Evolutionary conservation across 140 eudicot genomes (phyloP).

Genomic region (Cichorium intybus): DNA sequence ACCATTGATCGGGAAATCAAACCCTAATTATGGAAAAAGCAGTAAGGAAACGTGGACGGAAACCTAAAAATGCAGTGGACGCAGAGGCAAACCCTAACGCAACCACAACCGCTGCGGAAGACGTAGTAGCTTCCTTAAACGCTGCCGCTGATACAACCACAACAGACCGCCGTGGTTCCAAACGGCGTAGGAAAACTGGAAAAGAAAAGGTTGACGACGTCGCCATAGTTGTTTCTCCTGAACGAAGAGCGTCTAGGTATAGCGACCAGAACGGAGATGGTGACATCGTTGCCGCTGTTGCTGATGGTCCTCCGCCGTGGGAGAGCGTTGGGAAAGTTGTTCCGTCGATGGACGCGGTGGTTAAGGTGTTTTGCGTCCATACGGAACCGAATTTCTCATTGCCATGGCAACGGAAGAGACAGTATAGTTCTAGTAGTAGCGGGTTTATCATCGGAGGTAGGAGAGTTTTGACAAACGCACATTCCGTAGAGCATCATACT

Average conservation of each 20-base stretch:
- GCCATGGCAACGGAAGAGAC: slow-evolving; percentile 72
- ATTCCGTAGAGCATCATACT: slow-evolving; percentile 72
- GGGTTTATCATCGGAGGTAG: slow-evolving; percentile 60
- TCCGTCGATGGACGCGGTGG: slow-evolving; percentile 75
- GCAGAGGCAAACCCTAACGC: slow-evolving; percentile 33
- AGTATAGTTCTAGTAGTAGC: slow-evolving; percentile 71
- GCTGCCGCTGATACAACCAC: slow-evolving; percentile 7
- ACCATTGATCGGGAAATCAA: background rate
- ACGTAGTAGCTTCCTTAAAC: slow-evolving; percentile 13
- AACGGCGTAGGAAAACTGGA: slow-evolving; percentile 31
- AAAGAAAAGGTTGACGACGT: slow-evolving; percentile 13
- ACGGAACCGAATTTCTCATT: slow-evolving; percentile 66
- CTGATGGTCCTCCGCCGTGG: slow-evolving; percentile 35
- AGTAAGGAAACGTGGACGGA: slow-evolving; percentile 36
- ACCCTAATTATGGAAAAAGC: slow-evolving; percentile 34
- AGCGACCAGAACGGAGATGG: slow-evolving; percentile 31
- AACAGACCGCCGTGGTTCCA: slow-evolving; percentile 34
- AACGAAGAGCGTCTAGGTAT: slow-evolving; percentile 29
- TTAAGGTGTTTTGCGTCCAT: slow-evolving; percentile 70
- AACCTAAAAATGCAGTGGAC: slow-evolving; percentile 24
- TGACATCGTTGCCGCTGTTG: slow-evolving; percentile 10
- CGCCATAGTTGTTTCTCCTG: slow-evolving; percentile 35
- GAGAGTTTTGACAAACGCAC: slow-evolving; percentile 73
- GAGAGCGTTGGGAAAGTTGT: slow-evolving; percentile 42
- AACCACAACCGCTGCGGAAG: slow-evolving; percentile 23